phyloP scores from a whole-genome alignment of 257 asterid species.

The Solanum etuberosum region DNA sequence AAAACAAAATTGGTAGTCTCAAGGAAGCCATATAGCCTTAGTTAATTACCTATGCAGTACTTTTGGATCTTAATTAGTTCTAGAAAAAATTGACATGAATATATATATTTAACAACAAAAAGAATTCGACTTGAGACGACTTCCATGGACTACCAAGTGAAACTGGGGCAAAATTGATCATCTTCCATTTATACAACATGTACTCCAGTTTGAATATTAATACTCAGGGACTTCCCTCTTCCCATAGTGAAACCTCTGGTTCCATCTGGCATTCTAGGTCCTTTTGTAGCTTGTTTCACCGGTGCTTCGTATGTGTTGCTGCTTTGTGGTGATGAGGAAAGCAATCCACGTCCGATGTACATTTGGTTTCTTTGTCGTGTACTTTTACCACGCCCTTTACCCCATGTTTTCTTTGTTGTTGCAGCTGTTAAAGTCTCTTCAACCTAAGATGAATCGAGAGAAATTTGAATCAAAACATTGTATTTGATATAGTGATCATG shows the following conservation, averaged over 20 bases:
- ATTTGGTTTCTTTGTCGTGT: conserved; percentile 41
- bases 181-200: neutral
- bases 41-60: neutral
- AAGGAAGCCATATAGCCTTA: neutral
- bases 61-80: neutral
- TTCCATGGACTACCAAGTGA: neutral
- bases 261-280: conserved; percentile 97
- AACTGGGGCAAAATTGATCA: neutral
- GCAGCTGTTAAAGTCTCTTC: conserved; percentile 23
- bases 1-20: neutral
- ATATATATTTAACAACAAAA: neutral
- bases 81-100: neutral
- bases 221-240: conserved; percentile 58
- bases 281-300: conserved; percentile 28
- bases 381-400: conserved; percentile 46
- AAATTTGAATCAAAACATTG: neutral
- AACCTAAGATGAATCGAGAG: conserved; percentile 9
- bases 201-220: conserved; percentile 9
- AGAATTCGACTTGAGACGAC: neutral
- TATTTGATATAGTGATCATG: neutral
- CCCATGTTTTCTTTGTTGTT: conserved; percentile 47
- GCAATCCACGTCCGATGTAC: conserved; percentile 48
- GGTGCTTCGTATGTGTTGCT: conserved; percentile 23
- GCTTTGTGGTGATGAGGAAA: conserved; percentile 27
- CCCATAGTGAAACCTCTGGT: conserved; percentile 95